Conservation (phyloP, 2,329 filamentous ascomycete genomes). For the Cladosporium colombiae region DNA sequence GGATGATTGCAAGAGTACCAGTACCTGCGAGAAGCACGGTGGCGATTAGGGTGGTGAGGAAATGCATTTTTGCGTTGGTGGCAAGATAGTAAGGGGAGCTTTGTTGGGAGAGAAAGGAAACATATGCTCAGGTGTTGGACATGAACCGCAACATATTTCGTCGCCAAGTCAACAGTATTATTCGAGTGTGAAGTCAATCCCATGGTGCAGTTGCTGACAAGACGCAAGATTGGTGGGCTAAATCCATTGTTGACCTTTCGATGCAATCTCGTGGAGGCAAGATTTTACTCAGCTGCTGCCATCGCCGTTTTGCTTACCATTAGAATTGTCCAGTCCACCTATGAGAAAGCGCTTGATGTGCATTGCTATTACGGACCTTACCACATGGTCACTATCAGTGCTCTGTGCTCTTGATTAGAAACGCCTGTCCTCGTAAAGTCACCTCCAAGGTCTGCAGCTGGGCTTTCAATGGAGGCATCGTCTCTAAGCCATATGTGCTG, state of each 20-base stretch:
- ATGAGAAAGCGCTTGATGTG: not conserved
- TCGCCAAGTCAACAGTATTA: not conserved
- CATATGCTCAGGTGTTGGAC: not conserved
- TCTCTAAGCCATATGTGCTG: not conserved
- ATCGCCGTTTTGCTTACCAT: not conserved
- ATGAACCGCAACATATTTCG: not conserved
- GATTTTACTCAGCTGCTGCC: not conserved
- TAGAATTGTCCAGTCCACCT: not conserved
- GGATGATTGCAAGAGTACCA: not conserved
- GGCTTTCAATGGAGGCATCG: not conserved
- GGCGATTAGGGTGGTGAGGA: not conserved
- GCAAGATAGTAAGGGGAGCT: not conserved
- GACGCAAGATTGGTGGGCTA: not conserved
- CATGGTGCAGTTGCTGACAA: not conserved
- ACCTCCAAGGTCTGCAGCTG: too few species aligned
- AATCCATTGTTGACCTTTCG: not conserved
- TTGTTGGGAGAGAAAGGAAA: not conserved
- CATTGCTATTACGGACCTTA: not conserved
- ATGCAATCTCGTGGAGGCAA: not conserved
- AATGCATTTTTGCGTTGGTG: not conserved
- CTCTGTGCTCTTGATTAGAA: not conserved
- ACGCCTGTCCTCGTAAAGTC: not conserved
- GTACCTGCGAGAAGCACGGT: not conserved
- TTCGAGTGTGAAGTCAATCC: not conserved
- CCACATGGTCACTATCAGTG: too few species aligned